These are phyloP conservation scores for Aphanocladium album DNA, from an alignment of 2,329 filamentous ascomycete species.

Conservation along the genomic window DNA sequence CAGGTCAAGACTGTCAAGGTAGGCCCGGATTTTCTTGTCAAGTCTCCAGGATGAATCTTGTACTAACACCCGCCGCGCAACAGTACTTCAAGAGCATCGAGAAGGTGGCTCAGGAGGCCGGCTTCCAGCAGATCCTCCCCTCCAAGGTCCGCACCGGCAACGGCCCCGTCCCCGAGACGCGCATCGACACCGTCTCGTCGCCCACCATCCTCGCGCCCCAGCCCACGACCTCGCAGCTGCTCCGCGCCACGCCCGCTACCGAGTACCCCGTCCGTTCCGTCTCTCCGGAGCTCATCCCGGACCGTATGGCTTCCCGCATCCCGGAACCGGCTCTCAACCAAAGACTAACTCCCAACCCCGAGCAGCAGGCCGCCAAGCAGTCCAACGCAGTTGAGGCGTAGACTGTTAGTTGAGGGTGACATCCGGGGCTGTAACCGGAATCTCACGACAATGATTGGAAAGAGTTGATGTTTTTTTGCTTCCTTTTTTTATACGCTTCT, in stretches of 20 bases:
- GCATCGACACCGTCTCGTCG: slow-evolving; percentile 39
- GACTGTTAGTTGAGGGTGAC: neutral
- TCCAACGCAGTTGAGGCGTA: slow-evolving; percentile 23
- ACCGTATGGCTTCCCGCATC: slow-evolving; percentile 56
- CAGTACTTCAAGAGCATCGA: slow-evolving; percentile 70
- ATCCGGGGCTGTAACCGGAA: neutral
- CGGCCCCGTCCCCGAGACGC: slow-evolving; percentile 32
- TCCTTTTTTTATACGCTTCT: neutral
- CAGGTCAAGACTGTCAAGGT: slow-evolving; percentile 69
- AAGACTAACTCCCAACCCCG: slow-evolving; percentile 45
- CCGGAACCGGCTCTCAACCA: slow-evolving; percentile 41
- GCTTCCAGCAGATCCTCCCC: slow-evolving; percentile 54
- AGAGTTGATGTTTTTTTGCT: neutral
- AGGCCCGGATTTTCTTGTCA: neutral
- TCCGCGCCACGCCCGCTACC: slow-evolving; percentile 49
- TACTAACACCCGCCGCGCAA: slow-evolving; percentile 1
- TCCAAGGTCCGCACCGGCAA: slow-evolving; percentile 51
- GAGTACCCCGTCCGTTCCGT: slow-evolving; percentile 52
- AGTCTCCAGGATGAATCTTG: neutral
- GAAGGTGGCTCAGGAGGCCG: slow-evolving; percentile 52
- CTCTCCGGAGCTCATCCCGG: slow-evolving; percentile 57
- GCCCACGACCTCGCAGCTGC: slow-evolving; percentile 49
- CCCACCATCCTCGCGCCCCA: slow-evolving; percentile 48
- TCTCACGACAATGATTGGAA: neutral
- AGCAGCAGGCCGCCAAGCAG: slow-evolving; percentile 33